Evolutionary conservation across 345 rosid species (phyloP), one percentile per base, ranked within the genome.

Genomic region (Hibiscus syriacus): DNA sequence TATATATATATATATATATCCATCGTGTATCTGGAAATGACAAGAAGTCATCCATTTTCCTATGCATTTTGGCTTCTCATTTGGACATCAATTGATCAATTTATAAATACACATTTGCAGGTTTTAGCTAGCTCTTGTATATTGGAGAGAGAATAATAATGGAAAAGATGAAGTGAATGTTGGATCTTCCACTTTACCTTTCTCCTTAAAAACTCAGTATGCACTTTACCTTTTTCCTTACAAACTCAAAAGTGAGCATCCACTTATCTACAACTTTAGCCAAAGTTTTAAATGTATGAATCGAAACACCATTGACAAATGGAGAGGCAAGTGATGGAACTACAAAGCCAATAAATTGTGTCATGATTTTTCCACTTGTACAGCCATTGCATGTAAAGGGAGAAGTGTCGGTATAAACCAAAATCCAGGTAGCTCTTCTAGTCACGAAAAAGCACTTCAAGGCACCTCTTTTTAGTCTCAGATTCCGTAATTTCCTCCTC

Each of bases 391-490:
- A n/a, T n/a, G n/a, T n/a, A n/a, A n/a, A n/a, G n/a, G n/a, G n/a
- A n/a, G 4, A 19, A 36, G 69, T 3, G 30, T 2, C 8, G 59
- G 41, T 43, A 36, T 23, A 53, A 26, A 25, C 23, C 27, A 60
- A 48, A n/a, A 25, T 17, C 50, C 19, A 43, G 67, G 52, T 34
- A 71, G 62, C 63, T 50, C 26, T 5, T 52, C 67, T 67, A 82
- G 74, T 80, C 68, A 72, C 30, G 48, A 61, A 76, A 45, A 68
- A 71, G 74, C 69, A 57, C 85, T 75, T 90, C 85, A 23, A 73
- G 27, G 53, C 86, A 81, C 73, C 74, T 71, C 82, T 73, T 88
- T 76, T 81, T 88, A 36, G 77, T 81, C 75, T 82, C 87, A 12
- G 70, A 66, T 67, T 68, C 72, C 32, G 75, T 30, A 30, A 16